Percentiles rank a stretch among this genome's conserved stretches.
Evolutionary conservation across 345 rosid genomes (phyloP).

Genomic region (Rhodamnia rubescens): DNA sequence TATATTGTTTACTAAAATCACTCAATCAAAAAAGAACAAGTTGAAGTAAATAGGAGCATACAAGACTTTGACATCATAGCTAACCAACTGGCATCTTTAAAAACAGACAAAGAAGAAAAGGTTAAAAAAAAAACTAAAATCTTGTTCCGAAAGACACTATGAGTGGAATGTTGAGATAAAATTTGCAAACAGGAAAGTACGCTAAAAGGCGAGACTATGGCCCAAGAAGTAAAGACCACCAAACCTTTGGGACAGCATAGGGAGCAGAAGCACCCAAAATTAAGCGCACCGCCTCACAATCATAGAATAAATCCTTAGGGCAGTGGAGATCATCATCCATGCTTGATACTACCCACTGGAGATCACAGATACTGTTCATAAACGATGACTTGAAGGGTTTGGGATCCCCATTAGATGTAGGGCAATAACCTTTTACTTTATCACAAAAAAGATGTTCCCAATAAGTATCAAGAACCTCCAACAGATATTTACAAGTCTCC

Average conservation of each 20-base stretch:
- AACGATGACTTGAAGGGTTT: conserved; percentile 59
- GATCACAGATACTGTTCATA: conserved; percentile 43
- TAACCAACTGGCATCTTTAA: not conserved
- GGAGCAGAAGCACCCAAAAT: conserved; percentile 81
- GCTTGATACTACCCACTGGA: conserved; percentile 69
- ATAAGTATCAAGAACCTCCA: conserved; percentile 58
- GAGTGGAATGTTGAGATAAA: not conserved
- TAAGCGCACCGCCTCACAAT: conserved; percentile 67
- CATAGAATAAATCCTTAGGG: conserved; percentile 66
- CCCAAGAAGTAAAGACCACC: not conserved
- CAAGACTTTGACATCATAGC: not conserved
- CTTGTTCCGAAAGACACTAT: not conserved
- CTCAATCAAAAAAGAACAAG: not conserved
- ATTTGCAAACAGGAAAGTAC: not conserved
- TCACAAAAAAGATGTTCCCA: conserved; percentile 71
- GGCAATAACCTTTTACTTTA: conserved; percentile 37
- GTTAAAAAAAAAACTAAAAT: not conserved
- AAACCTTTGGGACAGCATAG: conserved; percentile 83
- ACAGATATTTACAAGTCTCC: conserved; percentile 51
- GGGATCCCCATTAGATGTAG: conserved; percentile 15
- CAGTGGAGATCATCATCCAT: conserved; percentile 59
- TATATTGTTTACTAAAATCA: not conserved
- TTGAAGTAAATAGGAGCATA: not conserved
- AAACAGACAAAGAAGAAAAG: not conserved
- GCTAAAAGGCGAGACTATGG: not conserved